Base-by-base conservation (phyloP, 2,329 filamentous ascomycete species). In the Ophiobolus disseminans region DNA sequence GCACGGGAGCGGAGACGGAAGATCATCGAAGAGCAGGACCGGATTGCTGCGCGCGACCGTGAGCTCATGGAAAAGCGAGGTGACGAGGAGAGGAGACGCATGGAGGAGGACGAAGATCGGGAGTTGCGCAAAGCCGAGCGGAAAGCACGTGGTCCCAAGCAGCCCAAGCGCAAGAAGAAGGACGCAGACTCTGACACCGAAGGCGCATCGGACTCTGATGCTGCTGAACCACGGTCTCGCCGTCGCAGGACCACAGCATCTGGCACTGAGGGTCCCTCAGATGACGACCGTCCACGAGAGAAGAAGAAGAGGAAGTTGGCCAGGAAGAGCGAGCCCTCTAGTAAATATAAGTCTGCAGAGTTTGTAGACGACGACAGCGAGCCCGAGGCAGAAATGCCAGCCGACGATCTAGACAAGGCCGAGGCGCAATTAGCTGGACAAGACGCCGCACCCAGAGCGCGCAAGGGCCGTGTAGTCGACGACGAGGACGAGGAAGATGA, bases 261-360 rank as follows among this genome's bases (percentile, higher is more conserved):
- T n/a, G 72, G 72, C 17, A 75, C 66, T 5, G 73, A 73, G 21
- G 77, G 73, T 26, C 66, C 68, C 0, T 65, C 77, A 68, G 88
- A 87, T 72, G 85, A 83, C 49, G 78, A 81, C 48, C 81, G 82
- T 17, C 86, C 75, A 16, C 73, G 74, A 44, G 82, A 82, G 74
- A 86, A 86, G 75, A 86, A 86, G 76, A 81, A 82, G 67, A 78
- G 83, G 69, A 82, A 81, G 63, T 63, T 86, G 42, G 83, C 85
- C 60, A 74, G 82, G 50, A 83, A 83, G 65, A 58, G 70, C 59
- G 65, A 70, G 45, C 62, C 63, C 0, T 38, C 68, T 62, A 74
- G 73, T 70, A 95, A 96, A 74, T 96, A 84, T 80, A 96, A 96
- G 81, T 92, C 88, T 40, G 86, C 83, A 1, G 91, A 96, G 73